Evolutionary conservation across 495 filamentous ascomycete genomes (phyloP), one percentile per base, ranked within the genome.

Genomic region (Symbiotaphrina buchneri): DNA sequence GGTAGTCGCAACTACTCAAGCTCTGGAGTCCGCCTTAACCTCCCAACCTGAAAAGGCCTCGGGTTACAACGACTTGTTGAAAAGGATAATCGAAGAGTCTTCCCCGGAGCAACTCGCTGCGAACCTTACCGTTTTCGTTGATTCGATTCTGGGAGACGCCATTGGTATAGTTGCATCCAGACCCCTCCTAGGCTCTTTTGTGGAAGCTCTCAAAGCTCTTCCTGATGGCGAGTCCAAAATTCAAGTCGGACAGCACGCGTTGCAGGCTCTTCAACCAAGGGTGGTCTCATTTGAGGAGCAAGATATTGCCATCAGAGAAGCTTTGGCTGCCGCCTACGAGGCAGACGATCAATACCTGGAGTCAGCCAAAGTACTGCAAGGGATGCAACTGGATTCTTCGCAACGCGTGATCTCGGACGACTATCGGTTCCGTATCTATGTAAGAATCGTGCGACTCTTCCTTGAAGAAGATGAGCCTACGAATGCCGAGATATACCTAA

Each of bases 381-480:
- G 72, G 16, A 91, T 95, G 41, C 74, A 79, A 20, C 69, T 94
- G 11, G 82, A 94, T 45, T 74, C 65, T 27, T 79, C 77, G 15
- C 83, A 93, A 50, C 74, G 81, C 10, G 68, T 73, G 34, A 72
- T 94, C 13, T 61, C 70, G 6, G 71, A 78, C 47, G 61, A 76
- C 33, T 71, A 79, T 32, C 82, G 82, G 47, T 75, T 77, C 3
- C 55, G 53, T 18, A 61, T 91, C 27, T 94, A 83, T 75, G 76
- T 95, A 30, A 74, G 90, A 28, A 95, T 97, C 46, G 82, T 87
- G 49, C 70, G 90, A 31, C 73, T 87, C 51, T 84, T 87, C 48
- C 66, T 97, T 27, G 90, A 95, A 53, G 83, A 81, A 27, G 90
- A 93, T 47, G 83, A 97, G 44, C 77, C 76, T 15, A 87, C 74